Percentiles rank a stretch among this genome's conserved stretches.
These are phyloP conservation scores for Solanum chaucha DNA, from an alignment of 257 asterid genomes.

Conservation along the genomic window DNA sequence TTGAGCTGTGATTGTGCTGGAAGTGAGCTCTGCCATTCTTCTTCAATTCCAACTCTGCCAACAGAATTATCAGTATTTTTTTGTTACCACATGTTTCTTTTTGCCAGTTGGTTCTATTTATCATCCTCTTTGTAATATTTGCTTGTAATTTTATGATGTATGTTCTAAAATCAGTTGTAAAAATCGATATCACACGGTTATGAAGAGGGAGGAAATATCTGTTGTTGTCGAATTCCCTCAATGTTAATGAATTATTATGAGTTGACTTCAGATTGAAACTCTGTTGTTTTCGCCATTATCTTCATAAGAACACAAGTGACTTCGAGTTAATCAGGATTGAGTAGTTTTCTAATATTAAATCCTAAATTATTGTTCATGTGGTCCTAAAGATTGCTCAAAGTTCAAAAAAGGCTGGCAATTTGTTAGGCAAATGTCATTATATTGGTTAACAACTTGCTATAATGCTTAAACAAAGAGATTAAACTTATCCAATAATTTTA, in stretches of 20 bases:
- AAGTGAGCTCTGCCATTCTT: constrained; percentile 22
- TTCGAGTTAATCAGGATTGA: not conserved
- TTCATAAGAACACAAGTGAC: not conserved
- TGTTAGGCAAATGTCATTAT: not conserved
- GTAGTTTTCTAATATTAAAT: not conserved
- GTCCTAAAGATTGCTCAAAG: not conserved
- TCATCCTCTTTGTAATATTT: not conserved
- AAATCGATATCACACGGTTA: constrained; percentile 8
- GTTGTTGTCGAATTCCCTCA: not conserved
- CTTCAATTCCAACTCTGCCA: constrained; percentile 3
- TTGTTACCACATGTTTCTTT: constrained; percentile 7
- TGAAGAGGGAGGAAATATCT: constrained; percentile 8
- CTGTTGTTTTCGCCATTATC: not conserved
- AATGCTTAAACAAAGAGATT: not conserved
- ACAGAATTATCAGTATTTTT: not conserved
- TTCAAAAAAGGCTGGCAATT: not conserved
- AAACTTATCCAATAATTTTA: not conserved
- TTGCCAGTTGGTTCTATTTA: not conserved
- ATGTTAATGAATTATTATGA: constrained; percentile 1
- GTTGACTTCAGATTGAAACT: not conserved
- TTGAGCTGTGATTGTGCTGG: constrained; percentile 24
- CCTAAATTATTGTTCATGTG: not conserved
- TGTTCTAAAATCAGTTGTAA: constrained; percentile 23
- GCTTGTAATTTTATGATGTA: constrained; percentile 4
- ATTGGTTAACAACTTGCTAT: not conserved